Evolutionary conservation across 768 basidiomycete genomes (phyloP), one percentile per base, ranked within the genome.

Genomic region (Lactifluus subvellereus): DNA sequence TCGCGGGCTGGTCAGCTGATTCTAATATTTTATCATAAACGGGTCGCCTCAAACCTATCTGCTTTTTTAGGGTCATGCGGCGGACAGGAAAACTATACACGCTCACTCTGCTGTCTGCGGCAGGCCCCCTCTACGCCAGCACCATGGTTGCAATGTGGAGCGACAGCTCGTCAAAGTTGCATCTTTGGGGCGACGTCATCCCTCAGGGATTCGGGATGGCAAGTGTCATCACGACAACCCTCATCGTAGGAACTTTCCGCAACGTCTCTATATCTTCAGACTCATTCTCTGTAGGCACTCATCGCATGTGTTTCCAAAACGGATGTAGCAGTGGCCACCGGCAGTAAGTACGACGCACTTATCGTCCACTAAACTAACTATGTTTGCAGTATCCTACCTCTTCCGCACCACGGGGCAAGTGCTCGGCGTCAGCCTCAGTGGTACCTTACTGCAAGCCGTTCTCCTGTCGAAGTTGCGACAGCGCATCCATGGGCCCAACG

Each of bases 351-450:
- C 33, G 58, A 58, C n/a, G 33, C 11, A 8, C 27, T 45, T 38
- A 7, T 59, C 42, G 22, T 50, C 22, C 30, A 54, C 20, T 16
- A 11, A 45, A 18, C 57, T 61, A 33, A 61, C n/a, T 37, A 7
- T 54, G 42, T 42, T 58, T 10, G 18, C 68, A 96, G 94, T 95
- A 69, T 91, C 90, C 37, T 98, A 98, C 74, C 79, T 97, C 52
- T 96, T 95, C 79, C 80, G 95, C 66, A 94, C 93, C 8, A 89
- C 91, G 18, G 95, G 95, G 3, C 96, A 98, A 77, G 97, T 97
- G 27, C 80, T 98, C 59, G 97, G 96, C 40, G 96, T 99, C 58
- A 90, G 91, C 69, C 77, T 95, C 51, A 87, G 86, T 68, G 91
- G 93, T 22, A 88, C 92, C 0, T 73, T 98, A 32, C 76, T 95